Percentiles rank a stretch among this genome's conserved stretches.
Conservation (phyloP, 2,329 filamentous ascomycete species). For the Alternaria ethzedia region DNA sequence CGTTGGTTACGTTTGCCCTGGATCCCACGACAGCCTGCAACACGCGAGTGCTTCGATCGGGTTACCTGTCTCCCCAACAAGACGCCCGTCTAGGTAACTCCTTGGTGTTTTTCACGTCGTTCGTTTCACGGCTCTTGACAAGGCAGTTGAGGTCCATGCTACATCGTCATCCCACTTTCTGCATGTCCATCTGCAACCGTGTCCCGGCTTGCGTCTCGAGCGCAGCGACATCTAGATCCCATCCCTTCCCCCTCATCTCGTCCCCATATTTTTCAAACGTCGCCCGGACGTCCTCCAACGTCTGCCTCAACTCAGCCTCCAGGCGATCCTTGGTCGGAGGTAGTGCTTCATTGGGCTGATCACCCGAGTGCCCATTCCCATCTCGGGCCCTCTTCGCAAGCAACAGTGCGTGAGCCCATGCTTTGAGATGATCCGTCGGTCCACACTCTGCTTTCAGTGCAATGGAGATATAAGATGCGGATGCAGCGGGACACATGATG, state of each 20-base stretch:
- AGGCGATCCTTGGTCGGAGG: constrained; percentile 49
- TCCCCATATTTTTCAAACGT: constrained; percentile 56
- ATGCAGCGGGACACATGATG: constrained; percentile 62
- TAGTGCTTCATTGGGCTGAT: constrained; percentile 22
- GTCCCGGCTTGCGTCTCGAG: constrained; percentile 69
- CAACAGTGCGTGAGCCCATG: constrained; percentile 67
- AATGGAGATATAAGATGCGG: constrained; percentile 57
- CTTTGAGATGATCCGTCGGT: constrained; percentile 61
- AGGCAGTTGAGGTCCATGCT: background rate
- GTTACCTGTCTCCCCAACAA: constrained; percentile 3
- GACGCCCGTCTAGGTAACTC: background rate
- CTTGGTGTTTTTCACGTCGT: constrained; percentile 1
- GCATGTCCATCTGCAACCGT: constrained; percentile 28
- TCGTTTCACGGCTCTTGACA: constrained; percentile 9
- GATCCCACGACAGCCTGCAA: constrained; percentile 6
- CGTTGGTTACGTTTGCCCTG: constrained; percentile 7
- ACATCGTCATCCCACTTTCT: constrained; percentile 1
- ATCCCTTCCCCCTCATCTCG: constrained; percentile 60
- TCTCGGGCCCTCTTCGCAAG: constrained; percentile 45
- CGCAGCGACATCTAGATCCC: constrained; percentile 69
- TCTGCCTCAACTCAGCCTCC: constrained; percentile 47
- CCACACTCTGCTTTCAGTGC: constrained; percentile 67
- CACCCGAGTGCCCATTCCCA: background rate
- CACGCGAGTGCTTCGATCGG: constrained; percentile 9
- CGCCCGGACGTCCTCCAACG: constrained; percentile 46